Conservation (phyloP, 768 basidiomycete species). For the Suillus lakei region DNA sequence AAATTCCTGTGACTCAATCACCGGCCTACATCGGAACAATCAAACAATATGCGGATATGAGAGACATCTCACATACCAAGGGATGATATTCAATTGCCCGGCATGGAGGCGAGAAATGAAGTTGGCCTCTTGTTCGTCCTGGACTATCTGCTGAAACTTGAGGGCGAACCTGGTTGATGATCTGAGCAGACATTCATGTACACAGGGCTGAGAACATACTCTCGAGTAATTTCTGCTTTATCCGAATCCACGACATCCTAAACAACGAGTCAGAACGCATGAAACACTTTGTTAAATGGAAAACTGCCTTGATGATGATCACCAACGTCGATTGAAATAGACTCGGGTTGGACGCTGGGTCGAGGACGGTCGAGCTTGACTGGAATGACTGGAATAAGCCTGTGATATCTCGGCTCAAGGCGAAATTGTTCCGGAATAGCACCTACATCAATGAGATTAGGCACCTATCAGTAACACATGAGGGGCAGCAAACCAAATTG, state of each 20-base stretch:
- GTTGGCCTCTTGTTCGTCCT: slow-evolving; percentile 62
- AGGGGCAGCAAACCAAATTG: slow-evolving; percentile 49
- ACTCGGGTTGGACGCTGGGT: slow-evolving; percentile 61
- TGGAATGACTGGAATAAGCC: slow-evolving; percentile 68
- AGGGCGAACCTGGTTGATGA: slow-evolving; percentile 48
- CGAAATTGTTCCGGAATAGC: slow-evolving; percentile 69
- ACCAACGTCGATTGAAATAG: slow-evolving; percentile 63
- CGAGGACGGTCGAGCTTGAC: slow-evolving; percentile 57
- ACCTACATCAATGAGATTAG: slow-evolving; percentile 42
- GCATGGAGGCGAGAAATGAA: slow-evolving; percentile 65
- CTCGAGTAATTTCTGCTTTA: slow-evolving; percentile 58
- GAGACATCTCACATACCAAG: slow-evolving; percentile 46
- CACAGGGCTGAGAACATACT: slow-evolving; percentile 42
- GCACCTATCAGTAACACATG: background rate
- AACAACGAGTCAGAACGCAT: background rate
- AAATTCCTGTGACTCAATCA: slow-evolving; percentile 65
- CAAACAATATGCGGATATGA: background rate
- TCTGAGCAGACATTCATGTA: background rate
- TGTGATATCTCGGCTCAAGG: slow-evolving; percentile 62
- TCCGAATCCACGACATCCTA: slow-evolving; percentile 71
- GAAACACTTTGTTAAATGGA: background rate
- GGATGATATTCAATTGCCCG: slow-evolving; percentile 59
- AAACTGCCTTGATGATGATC: slow-evolving; percentile 63
- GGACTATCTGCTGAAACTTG: slow-evolving; percentile 64
- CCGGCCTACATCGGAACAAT: slow-evolving; percentile 38